Evolutionary conservation across 2,329 filamentous ascomycete species (phyloP).

Genomic region (Fusarium robinianum): DNA sequence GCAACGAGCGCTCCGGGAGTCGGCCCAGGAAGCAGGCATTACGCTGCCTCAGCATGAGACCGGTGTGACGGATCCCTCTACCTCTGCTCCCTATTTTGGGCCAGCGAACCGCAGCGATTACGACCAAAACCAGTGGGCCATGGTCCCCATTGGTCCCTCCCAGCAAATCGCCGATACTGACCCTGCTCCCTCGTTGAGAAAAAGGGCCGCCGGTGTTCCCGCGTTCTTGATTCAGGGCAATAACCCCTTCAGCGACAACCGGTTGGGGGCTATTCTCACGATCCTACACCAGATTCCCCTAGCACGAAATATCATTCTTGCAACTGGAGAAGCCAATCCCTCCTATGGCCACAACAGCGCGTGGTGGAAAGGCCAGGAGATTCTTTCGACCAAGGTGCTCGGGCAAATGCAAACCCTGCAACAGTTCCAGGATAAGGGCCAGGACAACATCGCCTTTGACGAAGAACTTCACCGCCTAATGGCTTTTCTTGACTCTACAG

Average conservation of each 20-base stretch:
- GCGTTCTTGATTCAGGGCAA: slow-evolving; percentile 54
- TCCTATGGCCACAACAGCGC: slow-evolving; percentile 60
- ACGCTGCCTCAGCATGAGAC: slow-evolving; percentile 52
- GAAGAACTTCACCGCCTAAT: slow-evolving; percentile 65
- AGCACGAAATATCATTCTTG: slow-evolving; percentile 59
- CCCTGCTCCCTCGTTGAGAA: slow-evolving; percentile 48
- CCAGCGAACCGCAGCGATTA: slow-evolving; percentile 62
- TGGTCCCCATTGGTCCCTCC: slow-evolving; percentile 52
- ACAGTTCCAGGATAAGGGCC: slow-evolving; percentile 36
- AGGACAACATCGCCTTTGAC: slow-evolving; percentile 45
- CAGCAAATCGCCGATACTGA: slow-evolving; percentile 27
- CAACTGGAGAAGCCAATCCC: slow-evolving; percentile 45
- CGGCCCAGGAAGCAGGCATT: slow-evolving; percentile 57
- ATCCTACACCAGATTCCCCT: slow-evolving; percentile 65
- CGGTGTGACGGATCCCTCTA: slow-evolving; percentile 50
- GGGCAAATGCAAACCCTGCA: slow-evolving; percentile 41
- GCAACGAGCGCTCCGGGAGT: slow-evolving; percentile 60
- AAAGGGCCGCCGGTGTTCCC: slow-evolving; percentile 48
- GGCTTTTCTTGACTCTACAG: slow-evolving; percentile 65
- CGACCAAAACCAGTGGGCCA: slow-evolving; percentile 60
- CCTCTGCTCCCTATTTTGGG: slow-evolving; percentile 57
- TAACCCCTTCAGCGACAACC: slow-evolving; percentile 43
- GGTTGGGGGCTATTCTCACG: slow-evolving; percentile 59
- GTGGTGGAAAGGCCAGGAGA: slow-evolving; percentile 65
- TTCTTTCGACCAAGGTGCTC: slow-evolving; percentile 48